A percentile compares a stretch with the other conserved stretches of the same genome.
phyloP scores from a whole-genome alignment of 2,329 filamentous ascomycete species.

The Microascus cirrosus region DNA sequence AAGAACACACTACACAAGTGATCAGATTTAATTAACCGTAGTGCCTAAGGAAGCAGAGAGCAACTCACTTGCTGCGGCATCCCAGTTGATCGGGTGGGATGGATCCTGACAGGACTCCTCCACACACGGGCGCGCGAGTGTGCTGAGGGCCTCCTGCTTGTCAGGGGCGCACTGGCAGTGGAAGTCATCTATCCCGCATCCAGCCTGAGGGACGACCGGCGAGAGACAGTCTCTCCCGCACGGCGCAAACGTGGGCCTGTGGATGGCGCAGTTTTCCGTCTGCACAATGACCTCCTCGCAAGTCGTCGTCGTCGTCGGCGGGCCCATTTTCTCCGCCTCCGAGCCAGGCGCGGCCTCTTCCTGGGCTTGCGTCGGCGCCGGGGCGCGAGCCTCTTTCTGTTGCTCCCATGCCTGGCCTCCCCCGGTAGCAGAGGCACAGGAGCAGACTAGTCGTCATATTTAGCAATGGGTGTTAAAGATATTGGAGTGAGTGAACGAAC shows the following conservation, averaged over 20 bases:
- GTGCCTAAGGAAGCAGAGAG: too few species aligned
- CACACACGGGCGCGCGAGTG: constrained; percentile 16
- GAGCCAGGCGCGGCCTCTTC: background rate
- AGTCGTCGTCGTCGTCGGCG: background rate
- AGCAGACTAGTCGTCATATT: background rate
- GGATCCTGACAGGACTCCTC: background rate
- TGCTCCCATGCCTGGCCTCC: background rate
- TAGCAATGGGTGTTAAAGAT: background rate
- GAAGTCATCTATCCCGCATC: constrained; percentile 15
- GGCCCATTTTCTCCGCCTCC: background rate
- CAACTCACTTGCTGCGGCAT: background rate
- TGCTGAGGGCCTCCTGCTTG: constrained; percentile 12
- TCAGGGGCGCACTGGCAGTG: constrained; percentile 15
- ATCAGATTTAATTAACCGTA: background rate
- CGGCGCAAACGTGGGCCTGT: background rate
- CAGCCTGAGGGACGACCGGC: constrained; percentile 12
- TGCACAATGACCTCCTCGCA: background rate
- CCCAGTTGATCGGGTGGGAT: background rate
- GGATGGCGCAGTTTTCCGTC: background rate
- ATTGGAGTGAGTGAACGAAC: background rate
- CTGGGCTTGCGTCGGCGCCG: background rate
- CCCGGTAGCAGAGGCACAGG: background rate
- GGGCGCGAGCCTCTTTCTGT: background rate
- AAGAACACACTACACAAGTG: background rate
- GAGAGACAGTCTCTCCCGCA: constrained; percentile 12